phyloP scores from a whole-genome alignment of 169 alveolate genomes.

The Perkinsus marinus region DNA sequence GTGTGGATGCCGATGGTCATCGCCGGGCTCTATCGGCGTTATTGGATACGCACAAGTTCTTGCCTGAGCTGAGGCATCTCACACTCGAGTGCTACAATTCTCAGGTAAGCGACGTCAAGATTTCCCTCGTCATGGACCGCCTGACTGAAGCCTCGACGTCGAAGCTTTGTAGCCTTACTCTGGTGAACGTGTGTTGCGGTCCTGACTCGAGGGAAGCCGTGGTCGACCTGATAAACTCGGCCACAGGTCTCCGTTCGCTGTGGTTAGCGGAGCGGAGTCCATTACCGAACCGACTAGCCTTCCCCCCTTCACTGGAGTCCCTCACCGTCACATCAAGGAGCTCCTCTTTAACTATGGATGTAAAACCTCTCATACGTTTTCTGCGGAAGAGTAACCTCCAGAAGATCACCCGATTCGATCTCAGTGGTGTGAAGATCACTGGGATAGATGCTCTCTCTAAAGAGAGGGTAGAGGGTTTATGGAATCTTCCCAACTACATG shows the following conservation, averaged over 20 bases:
- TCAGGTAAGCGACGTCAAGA: neutral
- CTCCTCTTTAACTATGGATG: neutral
- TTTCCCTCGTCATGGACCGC: neutral
- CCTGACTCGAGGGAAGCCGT: neutral
- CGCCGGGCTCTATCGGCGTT: neutral
- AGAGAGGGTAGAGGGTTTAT: neutral
- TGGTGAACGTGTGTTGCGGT: neutral
- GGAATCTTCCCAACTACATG: neutral
- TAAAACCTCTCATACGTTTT: neutral
- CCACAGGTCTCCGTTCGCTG: neutral
- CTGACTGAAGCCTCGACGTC: neutral
- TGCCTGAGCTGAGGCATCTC: neutral
- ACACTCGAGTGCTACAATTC: neutral
- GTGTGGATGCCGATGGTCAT: neutral
- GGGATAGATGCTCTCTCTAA: neutral
- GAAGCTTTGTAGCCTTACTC: neutral
- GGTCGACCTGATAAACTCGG: neutral
- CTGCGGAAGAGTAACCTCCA: neutral
- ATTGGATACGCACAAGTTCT: neutral
- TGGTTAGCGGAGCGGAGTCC: neutral
- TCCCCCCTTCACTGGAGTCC: neutral
- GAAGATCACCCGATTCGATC: neutral
- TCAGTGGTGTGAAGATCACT: neutral
- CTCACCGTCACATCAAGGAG: neutral
- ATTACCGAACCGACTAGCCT: neutral